Conservation (phyloP, 169 alveolate genomes). For the Cryptosporidium baileyi region DNA sequence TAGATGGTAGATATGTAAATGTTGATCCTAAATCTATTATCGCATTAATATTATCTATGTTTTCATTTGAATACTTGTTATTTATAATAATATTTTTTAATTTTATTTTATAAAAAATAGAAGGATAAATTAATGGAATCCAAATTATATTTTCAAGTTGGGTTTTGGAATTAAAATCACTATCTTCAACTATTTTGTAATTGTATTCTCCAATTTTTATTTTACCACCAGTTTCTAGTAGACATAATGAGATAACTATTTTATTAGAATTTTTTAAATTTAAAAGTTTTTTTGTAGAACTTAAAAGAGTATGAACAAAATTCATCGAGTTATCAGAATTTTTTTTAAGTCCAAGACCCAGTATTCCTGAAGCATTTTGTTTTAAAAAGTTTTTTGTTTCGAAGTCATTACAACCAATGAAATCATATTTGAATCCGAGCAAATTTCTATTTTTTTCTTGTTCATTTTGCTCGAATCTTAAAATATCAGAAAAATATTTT, state of each 20-base stretch:
- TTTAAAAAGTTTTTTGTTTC: conserved; percentile 72
- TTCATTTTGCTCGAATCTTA: conserved; percentile 33
- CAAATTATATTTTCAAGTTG: background rate
- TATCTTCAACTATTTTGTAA: conserved; percentile 6
- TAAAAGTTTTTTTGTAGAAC: background rate
- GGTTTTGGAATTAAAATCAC: background rate
- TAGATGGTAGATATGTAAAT: conserved; percentile 22
- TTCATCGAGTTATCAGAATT: background rate
- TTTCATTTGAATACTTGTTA: background rate
- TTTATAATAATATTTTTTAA: background rate
- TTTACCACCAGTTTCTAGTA: conserved; percentile 23
- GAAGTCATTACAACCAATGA: conserved; percentile 72
- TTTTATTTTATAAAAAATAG: conserved; percentile 5
- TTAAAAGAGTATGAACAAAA: background rate
- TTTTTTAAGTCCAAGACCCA: conserved; percentile 70
- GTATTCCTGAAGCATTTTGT: conserved; percentile 75
- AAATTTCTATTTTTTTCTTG: background rate
- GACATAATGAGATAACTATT: conserved; percentile 31
- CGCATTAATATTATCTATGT: conserved; percentile 3
- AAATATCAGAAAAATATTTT: conserved; percentile 69
- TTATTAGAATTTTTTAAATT: background rate
- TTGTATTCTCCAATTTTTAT: conserved; percentile 35
- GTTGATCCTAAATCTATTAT: conserved; percentile 62
- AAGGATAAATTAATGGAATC: conserved; percentile 20
- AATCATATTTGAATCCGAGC: conserved; percentile 2